A percentile compares a stretch with the other conserved stretches of the same genome.
phyloP scores from a whole-genome alignment of 371 early-diverging fungal species.

The Mycotypha africana region DNA sequence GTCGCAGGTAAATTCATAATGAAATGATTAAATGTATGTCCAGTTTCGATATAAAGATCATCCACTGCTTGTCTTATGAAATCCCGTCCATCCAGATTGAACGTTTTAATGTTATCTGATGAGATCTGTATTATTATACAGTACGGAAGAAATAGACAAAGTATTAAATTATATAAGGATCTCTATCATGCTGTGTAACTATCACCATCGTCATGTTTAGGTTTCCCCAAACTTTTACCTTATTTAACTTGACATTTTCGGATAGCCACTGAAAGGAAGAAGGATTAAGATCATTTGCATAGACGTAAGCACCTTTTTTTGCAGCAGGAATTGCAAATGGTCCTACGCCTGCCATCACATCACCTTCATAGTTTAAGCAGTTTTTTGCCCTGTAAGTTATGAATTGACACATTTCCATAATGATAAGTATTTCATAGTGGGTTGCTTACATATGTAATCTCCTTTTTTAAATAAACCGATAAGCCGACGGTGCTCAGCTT shows the following conservation, averaged over 20 bases:
- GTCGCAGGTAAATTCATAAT: conserved; percentile 98
- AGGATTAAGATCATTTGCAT: conserved; percentile 98
- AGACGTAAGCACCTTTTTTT: conserved; percentile 79
- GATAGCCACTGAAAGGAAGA: conserved; percentile 75
- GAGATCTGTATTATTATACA: too few species aligned
- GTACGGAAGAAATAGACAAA: too few species aligned
- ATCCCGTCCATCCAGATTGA: conserved; percentile 89
- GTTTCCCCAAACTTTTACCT: too few species aligned
- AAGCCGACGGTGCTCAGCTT: conserved; percentile 91
- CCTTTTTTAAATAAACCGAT: conserved; percentile 68
- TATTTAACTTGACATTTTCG: conserved; percentile 81
- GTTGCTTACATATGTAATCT: conserved; percentile 81
- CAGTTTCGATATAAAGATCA: conserved; percentile 25
- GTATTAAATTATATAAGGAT: too few species aligned
- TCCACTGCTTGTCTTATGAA: conserved; percentile 75
- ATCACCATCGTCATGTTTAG: too few species aligned
- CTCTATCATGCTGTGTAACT: too few species aligned
- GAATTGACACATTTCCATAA: too few species aligned
- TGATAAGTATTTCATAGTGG: too few species aligned
- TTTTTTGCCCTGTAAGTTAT: too few species aligned
- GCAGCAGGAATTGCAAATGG: conserved; percentile 98
- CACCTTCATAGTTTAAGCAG: too few species aligned
- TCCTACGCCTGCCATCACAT: conserved; percentile 98
- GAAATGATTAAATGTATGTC: conserved; percentile 83
- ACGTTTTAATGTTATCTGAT: conserved; percentile 72